A percentile compares a stretch with the other conserved stretches of the same genome.
phyloP scores from a whole-genome alignment of 2,329 filamentous ascomycete species.

The Coniochaeta prunicola region DNA sequence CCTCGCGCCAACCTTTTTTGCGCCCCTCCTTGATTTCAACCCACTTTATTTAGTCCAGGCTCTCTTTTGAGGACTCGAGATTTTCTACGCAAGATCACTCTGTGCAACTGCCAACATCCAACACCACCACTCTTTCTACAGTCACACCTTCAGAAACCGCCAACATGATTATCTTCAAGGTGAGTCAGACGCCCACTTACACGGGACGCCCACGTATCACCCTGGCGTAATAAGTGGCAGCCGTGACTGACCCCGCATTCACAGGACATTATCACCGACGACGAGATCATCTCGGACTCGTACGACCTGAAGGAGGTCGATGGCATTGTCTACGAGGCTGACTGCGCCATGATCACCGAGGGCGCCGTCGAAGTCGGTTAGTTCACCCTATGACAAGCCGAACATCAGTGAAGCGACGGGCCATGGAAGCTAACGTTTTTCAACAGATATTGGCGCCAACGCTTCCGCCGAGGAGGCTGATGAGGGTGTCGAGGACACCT shows the following conservation, averaged over 20 bases:
- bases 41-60: not conserved
- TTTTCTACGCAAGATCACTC: not conserved
- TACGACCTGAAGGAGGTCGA: conserved; percentile 78
- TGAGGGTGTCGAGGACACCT: conserved; percentile 63
- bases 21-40: not conserved
- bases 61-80: not conserved
- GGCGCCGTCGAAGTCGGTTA: conserved; percentile 66
- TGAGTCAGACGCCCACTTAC: conserved; percentile 25
- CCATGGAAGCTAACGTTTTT: not conserved
- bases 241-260: conserved; percentile 18
- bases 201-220: not conserved
- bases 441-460: conserved; percentile 82
- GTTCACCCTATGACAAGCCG: conserved; percentile 22
- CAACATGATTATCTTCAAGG: conserved; percentile 71
- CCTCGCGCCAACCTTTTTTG: not conserved
- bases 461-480: conserved; percentile 88
- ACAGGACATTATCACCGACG: conserved; percentile 81
- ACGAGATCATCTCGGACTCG: conserved; percentile 97
- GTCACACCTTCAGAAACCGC: conserved; percentile 20
- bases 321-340: conserved; percentile 77
- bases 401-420: not conserved
- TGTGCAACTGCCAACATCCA: not conserved
- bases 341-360: conserved; percentile 84
- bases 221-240: conserved; percentile 6
- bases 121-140: not conserved